Evolutionary conservation across 2,329 filamentous ascomycete genomes (phyloP).

Genomic region (Penicillium crustosum): DNA sequence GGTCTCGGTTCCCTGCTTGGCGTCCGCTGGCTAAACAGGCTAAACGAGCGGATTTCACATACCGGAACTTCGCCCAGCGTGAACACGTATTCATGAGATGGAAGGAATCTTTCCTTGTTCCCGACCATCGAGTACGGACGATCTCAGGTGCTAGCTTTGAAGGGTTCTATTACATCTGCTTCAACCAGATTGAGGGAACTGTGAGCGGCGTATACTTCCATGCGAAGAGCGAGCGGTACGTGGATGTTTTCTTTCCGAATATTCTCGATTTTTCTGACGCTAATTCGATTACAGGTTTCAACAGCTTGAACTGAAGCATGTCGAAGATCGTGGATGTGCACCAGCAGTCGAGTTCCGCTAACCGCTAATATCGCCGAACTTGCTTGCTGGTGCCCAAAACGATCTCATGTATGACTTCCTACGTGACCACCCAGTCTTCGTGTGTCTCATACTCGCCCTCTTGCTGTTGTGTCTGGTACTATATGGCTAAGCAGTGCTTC

Average conservation of each 20-base stretch:
- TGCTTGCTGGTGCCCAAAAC: constrained; percentile 16
- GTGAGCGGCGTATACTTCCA: constrained; percentile 98
- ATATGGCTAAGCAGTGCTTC: constrained; percentile 12
- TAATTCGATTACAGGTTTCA: constrained; percentile 66
- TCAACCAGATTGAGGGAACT: constrained; percentile 83
- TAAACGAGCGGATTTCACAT: constrained; percentile 58
- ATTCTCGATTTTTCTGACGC: not conserved
- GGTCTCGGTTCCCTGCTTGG: constrained; percentile 87
- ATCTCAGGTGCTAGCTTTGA: constrained; percentile 96
- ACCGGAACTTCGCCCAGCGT: constrained; percentile 70
- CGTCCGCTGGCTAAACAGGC: constrained; percentile 69
- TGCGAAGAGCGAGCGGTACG: constrained; percentile 94
- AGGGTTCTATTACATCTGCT: constrained; percentile 98
- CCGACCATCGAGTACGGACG: constrained; percentile 85
- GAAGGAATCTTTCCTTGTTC: constrained; percentile 98
- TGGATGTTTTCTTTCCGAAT: constrained; percentile 25
- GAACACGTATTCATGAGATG: constrained; percentile 98
- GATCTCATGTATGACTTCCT: not conserved
- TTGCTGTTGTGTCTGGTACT: not conserved
- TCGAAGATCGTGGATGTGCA: constrained; percentile 79
- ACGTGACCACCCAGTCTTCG: not conserved
- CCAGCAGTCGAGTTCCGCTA: constrained; percentile 85
- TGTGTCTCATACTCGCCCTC: not conserved
- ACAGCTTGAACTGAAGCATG: constrained; percentile 85
- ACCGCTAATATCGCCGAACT: constrained; percentile 56